Conservation (phyloP, 176 grass and related monocot species). For the Phoenix roebelenii region DNA sequence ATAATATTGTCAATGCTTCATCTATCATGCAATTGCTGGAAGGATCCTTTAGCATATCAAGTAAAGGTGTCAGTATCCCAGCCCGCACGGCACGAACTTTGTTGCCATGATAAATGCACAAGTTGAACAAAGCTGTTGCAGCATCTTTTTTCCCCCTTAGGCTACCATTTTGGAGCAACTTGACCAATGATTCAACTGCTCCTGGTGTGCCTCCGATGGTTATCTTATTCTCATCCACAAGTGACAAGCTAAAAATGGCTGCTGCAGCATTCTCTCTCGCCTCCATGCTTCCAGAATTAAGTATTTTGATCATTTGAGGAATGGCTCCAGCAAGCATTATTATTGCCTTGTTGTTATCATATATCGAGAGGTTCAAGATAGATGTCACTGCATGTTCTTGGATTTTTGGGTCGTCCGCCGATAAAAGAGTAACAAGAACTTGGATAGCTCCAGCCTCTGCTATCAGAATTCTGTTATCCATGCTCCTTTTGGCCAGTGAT, state of each 20-base stretch:
- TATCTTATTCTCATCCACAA: constrained; percentile 89
- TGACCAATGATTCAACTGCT: constrained; percentile 69
- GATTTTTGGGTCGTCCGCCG: constrained; percentile 65
- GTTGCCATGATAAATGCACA: constrained; percentile 94
- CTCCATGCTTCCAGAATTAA: constrained; percentile 75
- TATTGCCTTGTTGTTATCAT: constrained; percentile 93
- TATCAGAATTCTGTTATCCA: constrained; percentile 79
- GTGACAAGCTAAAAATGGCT: constrained; percentile 88
- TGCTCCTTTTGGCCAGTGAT: constrained; percentile 83
- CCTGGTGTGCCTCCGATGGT: constrained; percentile 80
- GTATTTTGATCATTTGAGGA: constrained; percentile 61
- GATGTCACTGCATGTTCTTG: constrained; percentile 91
- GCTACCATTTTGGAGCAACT: constrained; percentile 66
- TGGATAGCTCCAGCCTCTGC: constrained; percentile 84
- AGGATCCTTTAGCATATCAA: constrained; percentile 82
- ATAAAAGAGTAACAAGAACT: constrained; percentile 58
- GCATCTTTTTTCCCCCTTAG: constrained; percentile 83
- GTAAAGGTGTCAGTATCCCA: constrained; percentile 64
- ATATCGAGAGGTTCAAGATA: constrained; percentile 86
- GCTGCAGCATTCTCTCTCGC: constrained; percentile 95
- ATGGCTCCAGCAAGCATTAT: constrained; percentile 85
- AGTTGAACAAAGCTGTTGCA: constrained; percentile 89
- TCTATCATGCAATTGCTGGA: constrained; percentile 56
- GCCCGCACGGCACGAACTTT: constrained; percentile 70
- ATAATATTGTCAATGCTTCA: constrained; percentile 75